Evolutionary conservation across 768 basidiomycete genomes (phyloP), one percentile per base, ranked within the genome.

Genomic region (Mycena rosella): DNA sequence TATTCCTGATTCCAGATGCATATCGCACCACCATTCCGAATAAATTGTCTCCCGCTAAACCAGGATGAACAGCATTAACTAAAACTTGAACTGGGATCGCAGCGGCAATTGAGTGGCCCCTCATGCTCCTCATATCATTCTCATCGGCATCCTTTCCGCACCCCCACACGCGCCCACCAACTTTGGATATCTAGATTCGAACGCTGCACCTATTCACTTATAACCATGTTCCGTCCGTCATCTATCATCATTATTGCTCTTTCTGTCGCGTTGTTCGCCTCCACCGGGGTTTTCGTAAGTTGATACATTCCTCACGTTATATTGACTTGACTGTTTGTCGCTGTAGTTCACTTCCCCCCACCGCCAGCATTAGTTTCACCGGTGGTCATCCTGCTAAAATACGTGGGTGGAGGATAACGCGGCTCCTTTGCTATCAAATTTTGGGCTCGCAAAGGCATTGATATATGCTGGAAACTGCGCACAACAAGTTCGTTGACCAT

Each of bases 381-480:
- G 89, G 80, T 61, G 91, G 91, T 8, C 78, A 87, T 68, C 60
- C 67, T 14, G 80, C 82, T 15, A 84, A 81, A 14, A 73, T 94
- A 75, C 63, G 42, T 95, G 93, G 93, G 74, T 84, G 67, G 92
- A 94, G 51, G 80, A 85, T 63, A 82, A 82, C 56, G 56, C 27
- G 0, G 3, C 79, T 1, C 91, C 93, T 4, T 54, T 78, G 24
- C 83, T 93, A 48, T 60, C 77, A 17, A 63, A 81, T 5, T 91
- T 90, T 36, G 91, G 91, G 5, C 68, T 73, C 32, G 77, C 84
- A 14, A 80, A 76, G 49, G 79, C 93, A 42, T 86, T 83, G 36
- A 84, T 94, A 78, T 93, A 88, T 70, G 85, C 78, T 59, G 93
- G 92, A 45, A 92, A 87, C 74, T 78, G 83, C 32, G 77, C 74